Percentiles rank a stretch among this genome's conserved stretches.
phyloP scores from a whole-genome alignment of 106 monocot genomes.

The Apostasia ramifera region DNA sequence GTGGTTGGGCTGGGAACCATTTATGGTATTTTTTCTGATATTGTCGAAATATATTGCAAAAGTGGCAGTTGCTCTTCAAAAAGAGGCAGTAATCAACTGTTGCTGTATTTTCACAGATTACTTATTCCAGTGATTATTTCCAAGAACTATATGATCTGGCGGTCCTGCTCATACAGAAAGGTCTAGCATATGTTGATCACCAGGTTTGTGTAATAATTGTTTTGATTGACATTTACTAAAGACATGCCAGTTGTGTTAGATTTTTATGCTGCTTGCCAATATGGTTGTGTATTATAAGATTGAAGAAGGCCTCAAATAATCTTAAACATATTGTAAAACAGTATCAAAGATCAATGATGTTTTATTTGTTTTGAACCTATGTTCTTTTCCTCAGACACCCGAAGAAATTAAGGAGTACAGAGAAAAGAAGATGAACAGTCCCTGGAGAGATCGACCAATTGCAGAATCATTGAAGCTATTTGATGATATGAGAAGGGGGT shows the following conservation, averaged over 20 bases:
- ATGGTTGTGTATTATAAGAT: no score
- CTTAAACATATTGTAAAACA: no score
- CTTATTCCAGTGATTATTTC: slow-evolving; percentile 89
- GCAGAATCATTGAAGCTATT: slow-evolving; percentile 80
- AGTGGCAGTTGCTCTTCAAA: no score
- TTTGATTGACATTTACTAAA: no score
- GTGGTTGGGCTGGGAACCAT: slow-evolving; percentile 99
- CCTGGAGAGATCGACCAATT: slow-evolving; percentile 92
- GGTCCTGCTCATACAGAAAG: slow-evolving; percentile 67
- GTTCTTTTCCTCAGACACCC: slow-evolving; percentile 31
- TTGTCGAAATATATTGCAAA: background rate
- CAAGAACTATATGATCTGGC: slow-evolving; percentile 82
- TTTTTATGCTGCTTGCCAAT: no score
- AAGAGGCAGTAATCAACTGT: background rate
- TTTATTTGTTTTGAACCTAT: background rate
- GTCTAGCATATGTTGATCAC: slow-evolving; percentile 92
- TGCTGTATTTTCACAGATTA: slow-evolving; percentile 43
- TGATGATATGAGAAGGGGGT: slow-evolving; percentile 79
- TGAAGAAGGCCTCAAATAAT: no score
- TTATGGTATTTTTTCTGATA: slow-evolving; percentile 38
- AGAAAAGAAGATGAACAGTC: slow-evolving; percentile 90
- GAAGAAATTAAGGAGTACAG: slow-evolving; percentile 92
- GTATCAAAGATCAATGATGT: background rate
- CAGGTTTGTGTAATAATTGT: slow-evolving; percentile 49
- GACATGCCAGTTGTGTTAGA: no score